Conservation (phyloP, 1,284 basidiomycete genomes). For the Rhodotorula sp. region DNA sequence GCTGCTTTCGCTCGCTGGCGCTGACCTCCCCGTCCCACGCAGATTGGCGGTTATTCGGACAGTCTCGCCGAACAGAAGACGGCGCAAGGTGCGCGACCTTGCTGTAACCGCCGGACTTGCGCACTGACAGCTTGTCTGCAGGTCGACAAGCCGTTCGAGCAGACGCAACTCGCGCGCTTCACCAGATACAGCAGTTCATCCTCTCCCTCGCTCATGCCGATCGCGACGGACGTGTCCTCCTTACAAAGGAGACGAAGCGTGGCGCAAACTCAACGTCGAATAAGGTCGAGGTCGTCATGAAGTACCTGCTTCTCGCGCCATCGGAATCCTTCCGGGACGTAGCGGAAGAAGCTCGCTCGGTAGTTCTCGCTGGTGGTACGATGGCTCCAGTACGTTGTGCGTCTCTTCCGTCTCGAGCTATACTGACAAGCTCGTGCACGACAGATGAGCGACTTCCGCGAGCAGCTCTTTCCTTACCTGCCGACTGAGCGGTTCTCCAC, state of each 20-base stretch:
- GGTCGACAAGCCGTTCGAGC: slow-evolving; percentile 61
- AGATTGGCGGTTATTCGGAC: slow-evolving; percentile 41
- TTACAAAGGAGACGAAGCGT: slow-evolving; percentile 36
- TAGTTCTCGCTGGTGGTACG: slow-evolving; percentile 90
- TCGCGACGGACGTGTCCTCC: slow-evolving; percentile 62
- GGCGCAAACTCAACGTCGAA: not conserved
- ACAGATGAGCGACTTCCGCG: slow-evolving; percentile 82
- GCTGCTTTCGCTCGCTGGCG: not conserved
- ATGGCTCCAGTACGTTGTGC: slow-evolving; percentile 77
- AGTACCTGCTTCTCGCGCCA: slow-evolving; percentile 94
- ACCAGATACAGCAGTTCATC: slow-evolving; percentile 80
- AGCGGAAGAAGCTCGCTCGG: slow-evolving; percentile 71
- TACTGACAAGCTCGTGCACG: not conserved
- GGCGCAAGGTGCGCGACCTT: slow-evolving; percentile 48
- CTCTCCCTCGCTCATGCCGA: slow-evolving; percentile 74
- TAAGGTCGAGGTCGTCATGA: slow-evolving; percentile 56
- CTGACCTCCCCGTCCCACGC: slow-evolving; percentile 45
- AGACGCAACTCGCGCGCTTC: slow-evolving; percentile 53
- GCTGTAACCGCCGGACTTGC: not conserved
- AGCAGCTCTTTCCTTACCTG: slow-evolving; percentile 75
- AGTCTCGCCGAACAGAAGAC: slow-evolving; percentile 54
- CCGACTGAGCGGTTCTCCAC: slow-evolving; percentile 63
- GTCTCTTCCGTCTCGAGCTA: not conserved
- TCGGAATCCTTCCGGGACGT: slow-evolving; percentile 80
- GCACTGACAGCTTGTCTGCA: not conserved